A percentile compares a stretch with the other conserved stretches of the same genome.
These are phyloP conservation scores for Ophiostoma himal-ulmi DNA, from an alignment of 2,329 filamentous ascomycete genomes.

Conservation along the genomic window DNA sequence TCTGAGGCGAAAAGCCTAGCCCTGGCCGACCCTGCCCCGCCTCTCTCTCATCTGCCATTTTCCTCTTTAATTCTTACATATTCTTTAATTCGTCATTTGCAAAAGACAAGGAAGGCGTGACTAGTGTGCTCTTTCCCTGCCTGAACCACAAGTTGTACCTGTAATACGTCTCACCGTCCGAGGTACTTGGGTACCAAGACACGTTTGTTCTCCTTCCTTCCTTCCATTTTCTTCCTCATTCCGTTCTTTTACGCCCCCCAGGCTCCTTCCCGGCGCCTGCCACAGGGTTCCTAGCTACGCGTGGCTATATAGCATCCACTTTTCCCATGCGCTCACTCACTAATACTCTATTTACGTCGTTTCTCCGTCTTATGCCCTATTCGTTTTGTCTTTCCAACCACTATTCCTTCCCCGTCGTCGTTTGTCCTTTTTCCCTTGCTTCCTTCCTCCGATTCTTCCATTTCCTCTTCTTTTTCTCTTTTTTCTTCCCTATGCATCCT, in stretches of 20 bases:
- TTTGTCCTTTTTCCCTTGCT: background rate
- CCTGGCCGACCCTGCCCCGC: constrained; percentile 4
- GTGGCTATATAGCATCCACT: background rate
- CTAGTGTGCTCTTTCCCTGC: background rate
- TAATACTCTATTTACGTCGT: background rate
- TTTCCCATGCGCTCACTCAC: background rate
- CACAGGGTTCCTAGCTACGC: constrained; percentile 11
- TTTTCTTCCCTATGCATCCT: background rate
- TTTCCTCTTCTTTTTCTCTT: constrained; percentile 7
- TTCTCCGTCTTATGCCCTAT: background rate
- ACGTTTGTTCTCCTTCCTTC: constrained; percentile 14
- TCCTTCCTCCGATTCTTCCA: constrained; percentile 2
- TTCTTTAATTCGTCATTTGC: background rate
- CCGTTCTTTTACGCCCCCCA: background rate
- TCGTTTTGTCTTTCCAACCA: background rate
- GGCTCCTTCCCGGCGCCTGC: constrained; percentile 11
- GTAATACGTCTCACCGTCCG: background rate
- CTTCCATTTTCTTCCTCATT: background rate
- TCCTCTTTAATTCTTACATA: background rate
- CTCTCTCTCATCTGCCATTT: background rate
- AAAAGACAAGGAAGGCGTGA: background rate
- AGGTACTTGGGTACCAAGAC: constrained; percentile 16
- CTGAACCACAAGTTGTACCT: background rate
- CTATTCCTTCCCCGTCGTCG: constrained; percentile 8
- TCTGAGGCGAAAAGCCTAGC: constrained; percentile 8